Evolutionary conservation across 1,139 yeast species (phyloP).

Genomic region (Geotrichum phurueaensis): DNA sequence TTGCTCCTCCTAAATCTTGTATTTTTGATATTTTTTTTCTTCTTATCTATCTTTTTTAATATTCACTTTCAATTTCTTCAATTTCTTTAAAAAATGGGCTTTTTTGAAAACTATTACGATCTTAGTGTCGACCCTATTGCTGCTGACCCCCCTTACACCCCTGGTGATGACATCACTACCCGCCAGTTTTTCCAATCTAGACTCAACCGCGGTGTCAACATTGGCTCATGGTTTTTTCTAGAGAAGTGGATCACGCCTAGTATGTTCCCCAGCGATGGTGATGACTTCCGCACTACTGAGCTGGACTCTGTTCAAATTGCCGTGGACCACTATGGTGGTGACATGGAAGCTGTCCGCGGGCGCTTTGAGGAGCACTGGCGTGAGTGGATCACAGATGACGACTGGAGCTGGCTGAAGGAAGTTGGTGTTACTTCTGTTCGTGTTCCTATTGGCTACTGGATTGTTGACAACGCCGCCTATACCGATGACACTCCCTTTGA

Average conservation of each 20-base stretch:
- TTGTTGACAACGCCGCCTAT: conserved; percentile 57
- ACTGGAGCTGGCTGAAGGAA: conserved; percentile 68
- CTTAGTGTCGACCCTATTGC: conserved; percentile 18
- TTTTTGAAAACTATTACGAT: background rate
- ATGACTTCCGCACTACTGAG: conserved; percentile 49
- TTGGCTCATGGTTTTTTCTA: conserved; percentile 75
- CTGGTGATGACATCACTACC: conserved; percentile 38
- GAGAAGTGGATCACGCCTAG: conserved; percentile 55
- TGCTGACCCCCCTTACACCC: conserved; percentile 31
- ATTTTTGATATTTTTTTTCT: background rate
- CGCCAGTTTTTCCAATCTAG: conserved; percentile 59
- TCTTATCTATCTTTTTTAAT: background rate
- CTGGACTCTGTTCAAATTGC: conserved; percentile 59
- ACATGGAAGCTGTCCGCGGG: conserved; percentile 43
- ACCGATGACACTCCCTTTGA: conserved; percentile 58
- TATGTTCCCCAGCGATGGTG: conserved; percentile 59
- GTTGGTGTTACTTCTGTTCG: conserved; percentile 70
- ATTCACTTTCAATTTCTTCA: background rate
- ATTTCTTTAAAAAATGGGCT: background rate
- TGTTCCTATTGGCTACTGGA: conserved; percentile 90
- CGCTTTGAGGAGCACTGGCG: conserved; percentile 65
- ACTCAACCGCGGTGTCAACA: conserved; percentile 73
- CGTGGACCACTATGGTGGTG: conserved; percentile 46
- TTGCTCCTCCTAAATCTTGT: background rate
- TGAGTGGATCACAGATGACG: conserved; percentile 55